These are phyloP conservation scores for Agaricus bisporus DNA, from an alignment of 768 basidiomycete species.

Conservation along the genomic window DNA sequence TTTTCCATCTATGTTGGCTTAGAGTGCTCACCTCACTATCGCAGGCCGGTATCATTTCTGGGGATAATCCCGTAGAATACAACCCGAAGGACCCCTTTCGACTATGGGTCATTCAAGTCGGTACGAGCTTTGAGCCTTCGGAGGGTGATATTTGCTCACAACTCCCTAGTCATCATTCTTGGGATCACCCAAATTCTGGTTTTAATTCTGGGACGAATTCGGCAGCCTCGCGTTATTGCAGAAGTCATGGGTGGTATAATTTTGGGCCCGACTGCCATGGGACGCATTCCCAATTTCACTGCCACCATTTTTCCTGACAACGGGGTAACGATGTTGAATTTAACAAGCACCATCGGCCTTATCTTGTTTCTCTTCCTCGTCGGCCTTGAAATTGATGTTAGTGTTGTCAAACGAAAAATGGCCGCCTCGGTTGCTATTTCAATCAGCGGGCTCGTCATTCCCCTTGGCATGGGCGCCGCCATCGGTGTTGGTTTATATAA, in stretches of 20 bases:
- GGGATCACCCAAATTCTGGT: conserved; percentile 70
- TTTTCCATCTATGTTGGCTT: not conserved
- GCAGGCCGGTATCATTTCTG: conserved; percentile 74
- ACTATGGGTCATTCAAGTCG: conserved; percentile 72
- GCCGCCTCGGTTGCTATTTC: conserved; percentile 54
- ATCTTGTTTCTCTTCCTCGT: conserved; percentile 79
- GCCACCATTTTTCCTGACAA: conserved; percentile 47
- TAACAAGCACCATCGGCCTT: conserved; percentile 73
- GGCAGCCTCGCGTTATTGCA: conserved; percentile 89
- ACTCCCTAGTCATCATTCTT: conserved; percentile 65
- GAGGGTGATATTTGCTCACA: not conserved
- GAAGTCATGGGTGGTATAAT: conserved; percentile 90
- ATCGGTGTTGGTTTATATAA: conserved; percentile 69
- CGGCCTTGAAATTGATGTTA: conserved; percentile 77
- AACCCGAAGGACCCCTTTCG: conserved; percentile 61
- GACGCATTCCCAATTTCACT: conserved; percentile 72
- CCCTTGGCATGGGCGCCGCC: conserved; percentile 77
- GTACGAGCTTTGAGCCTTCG: conserved; percentile 30
- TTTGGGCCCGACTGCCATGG: conserved; percentile 74
- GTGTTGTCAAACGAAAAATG: conserved; percentile 60
- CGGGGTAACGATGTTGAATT: conserved; percentile 52
- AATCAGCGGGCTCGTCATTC: conserved; percentile 62
- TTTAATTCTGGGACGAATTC: conserved; percentile 56
- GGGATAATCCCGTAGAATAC: conserved; percentile 64
- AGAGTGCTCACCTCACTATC: not conserved